Evolutionary conservation across 2,329 filamentous ascomycete genomes (phyloP), one percentile per base, ranked within the genome.

Genomic region (Aaosphaeria arxii): DNA sequence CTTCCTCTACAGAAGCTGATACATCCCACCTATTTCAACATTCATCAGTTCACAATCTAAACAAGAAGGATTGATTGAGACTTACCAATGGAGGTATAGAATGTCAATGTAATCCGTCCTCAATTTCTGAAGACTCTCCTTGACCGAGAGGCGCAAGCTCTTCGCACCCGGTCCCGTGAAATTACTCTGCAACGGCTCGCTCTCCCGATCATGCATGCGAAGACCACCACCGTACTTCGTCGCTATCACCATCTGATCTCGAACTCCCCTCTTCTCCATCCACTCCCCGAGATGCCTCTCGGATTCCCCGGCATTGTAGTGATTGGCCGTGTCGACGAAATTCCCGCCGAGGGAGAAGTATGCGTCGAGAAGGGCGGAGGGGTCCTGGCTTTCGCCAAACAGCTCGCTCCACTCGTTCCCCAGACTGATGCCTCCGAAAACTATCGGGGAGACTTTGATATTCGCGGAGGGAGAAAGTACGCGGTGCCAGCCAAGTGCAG

Each of bases 281-380:
- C 71, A 74, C 45, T 74, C 70, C 29, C 71, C 70, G 29, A 74
- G 56, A 58, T 67, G 69, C 6, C 54, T 53, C 53, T 74, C 72
- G 3, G 61, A 67, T 47, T 74, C 58, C 43, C 68, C 66, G 47
- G 58, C 46, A 35, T 72, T 63, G 53, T 73, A 73, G 36, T 59
- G 63, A 48, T 64, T 68, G 7, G 66, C 59, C 1, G 84, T 87
- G 64, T 89, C 86, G 61, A 89, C 83, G 66, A 89, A 89, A 70
- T 89, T 89, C 29, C 86, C 86, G 4, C 83, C 83, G 0, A 83
- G 76, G 4, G 79, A 76, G 50, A 79, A 82, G 67, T 80, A 89
- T 59, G 78, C 81, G 59, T 89, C 85, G 6, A 89, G 76, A n/a
- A 89, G 80, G 28, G 75, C 71, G 56, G 86, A 84, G 1, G 80